A percentile compares a stretch with the other conserved stretches of the same genome.
Conservation (phyloP, 2,329 filamentous ascomycete species). For the Verticillium longisporum region DNA sequence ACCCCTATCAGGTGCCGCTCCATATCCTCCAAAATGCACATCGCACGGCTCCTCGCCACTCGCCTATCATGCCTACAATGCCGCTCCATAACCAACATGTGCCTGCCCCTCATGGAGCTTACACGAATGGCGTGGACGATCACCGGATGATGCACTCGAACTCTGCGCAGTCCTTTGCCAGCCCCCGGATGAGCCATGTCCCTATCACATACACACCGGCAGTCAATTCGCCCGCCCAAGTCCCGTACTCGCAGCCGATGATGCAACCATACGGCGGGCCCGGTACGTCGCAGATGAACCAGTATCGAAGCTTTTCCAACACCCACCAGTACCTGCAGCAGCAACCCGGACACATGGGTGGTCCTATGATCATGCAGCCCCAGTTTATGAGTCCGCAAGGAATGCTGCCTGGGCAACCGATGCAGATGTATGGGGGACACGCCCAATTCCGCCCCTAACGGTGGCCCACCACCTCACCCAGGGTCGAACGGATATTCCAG, state of each 20-base stretch:
- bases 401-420: slow-evolving; percentile 63
- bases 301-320: slow-evolving; percentile 65
- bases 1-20: slow-evolving; percentile 77
- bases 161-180: slow-evolving; percentile 78
- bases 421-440: slow-evolving; percentile 69
- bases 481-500: slow-evolving; percentile 80
- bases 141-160: slow-evolving; percentile 85
- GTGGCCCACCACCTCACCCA: slow-evolving; percentile 49
- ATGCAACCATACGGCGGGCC: slow-evolving; percentile 66
- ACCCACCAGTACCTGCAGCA: slow-evolving; percentile 66
- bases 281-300: slow-evolving; percentile 61
- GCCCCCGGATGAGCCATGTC: slow-evolving; percentile 67
- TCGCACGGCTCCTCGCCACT: slow-evolving; percentile 59
- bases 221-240: slow-evolving; percentile 62
- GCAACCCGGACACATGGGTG: slow-evolving; percentile 61
- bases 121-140: slow-evolving; percentile 65
- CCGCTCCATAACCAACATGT: slow-evolving; percentile 68
- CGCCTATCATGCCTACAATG: slow-evolving; percentile 70
- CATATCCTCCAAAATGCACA: slow-evolving; percentile 73
- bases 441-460: slow-evolving; percentile 54
- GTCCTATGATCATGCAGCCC: slow-evolving; percentile 77
- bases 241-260: slow-evolving; percentile 66
- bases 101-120: slow-evolving; percentile 57
- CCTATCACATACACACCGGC: slow-evolving; percentile 63
- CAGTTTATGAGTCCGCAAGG: slow-evolving; percentile 70